Evolutionary conservation across 352 stramenopile species (phyloP).

Genomic region (Lagenidium sp.): DNA sequence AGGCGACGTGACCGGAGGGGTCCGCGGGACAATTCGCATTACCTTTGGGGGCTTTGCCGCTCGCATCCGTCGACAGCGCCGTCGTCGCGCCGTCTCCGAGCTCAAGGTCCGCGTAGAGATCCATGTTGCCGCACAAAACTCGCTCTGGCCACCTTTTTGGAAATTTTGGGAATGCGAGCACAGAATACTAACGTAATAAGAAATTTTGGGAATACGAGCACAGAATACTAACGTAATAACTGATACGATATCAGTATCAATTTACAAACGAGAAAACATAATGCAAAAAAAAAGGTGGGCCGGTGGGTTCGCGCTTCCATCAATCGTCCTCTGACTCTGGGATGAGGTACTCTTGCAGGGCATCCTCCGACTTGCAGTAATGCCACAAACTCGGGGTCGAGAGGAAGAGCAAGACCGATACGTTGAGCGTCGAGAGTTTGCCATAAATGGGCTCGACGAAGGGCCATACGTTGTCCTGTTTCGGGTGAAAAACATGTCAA

Average conservation of each 20-base stretch:
- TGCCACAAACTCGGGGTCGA: constrained; percentile 66
- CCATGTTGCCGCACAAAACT: constrained; percentile 22
- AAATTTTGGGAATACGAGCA: no score
- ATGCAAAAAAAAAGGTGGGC: no score
- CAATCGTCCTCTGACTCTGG: constrained; percentile 60
- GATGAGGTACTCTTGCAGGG: constrained; percentile 69
- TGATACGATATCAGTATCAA: no score
- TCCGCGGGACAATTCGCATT: no score
- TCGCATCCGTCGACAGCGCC: constrained; percentile 37
- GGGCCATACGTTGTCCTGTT: constrained; percentile 66
- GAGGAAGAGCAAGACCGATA: constrained; percentile 60
- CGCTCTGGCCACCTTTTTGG: no score
- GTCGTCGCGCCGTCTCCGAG: constrained; percentile 48
- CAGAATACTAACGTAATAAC: no score
- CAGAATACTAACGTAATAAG: not conserved
- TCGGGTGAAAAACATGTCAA: not conserved
- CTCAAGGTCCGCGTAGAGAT: constrained; percentile 73
- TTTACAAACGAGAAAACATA: no score
- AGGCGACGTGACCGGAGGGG: no score
- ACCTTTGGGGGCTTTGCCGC: constrained; percentile 35
- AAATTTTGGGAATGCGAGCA: no score
- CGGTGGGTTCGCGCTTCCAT: no score
- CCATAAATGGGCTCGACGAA: constrained; percentile 76
- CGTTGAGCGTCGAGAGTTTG: constrained; percentile 56
- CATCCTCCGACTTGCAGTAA: constrained; percentile 77